Percentiles rank a stretch among this genome's conserved stretches.
Conservation (phyloP, 352 stramenopile species). For the Pythium aquatile region DNA sequence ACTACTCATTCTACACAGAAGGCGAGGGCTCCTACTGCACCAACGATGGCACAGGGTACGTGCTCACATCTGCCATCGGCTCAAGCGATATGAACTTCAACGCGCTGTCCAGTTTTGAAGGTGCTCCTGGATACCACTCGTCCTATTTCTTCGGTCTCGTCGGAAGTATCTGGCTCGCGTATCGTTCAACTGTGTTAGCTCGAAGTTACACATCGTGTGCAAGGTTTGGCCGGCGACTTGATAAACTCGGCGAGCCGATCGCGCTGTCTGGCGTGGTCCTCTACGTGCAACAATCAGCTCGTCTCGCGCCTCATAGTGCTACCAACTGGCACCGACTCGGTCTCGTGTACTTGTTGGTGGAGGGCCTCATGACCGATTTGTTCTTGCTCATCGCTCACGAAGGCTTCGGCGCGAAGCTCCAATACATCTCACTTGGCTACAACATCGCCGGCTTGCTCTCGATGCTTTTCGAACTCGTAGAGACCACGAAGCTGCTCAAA, state of each 20-base stretch:
- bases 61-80: neutral
- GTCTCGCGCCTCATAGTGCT: neutral
- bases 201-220: neutral
- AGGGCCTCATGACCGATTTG: neutral
- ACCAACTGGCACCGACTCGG: neutral
- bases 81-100: neutral
- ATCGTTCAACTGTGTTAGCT: neutral
- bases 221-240: neutral
- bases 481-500: neutral
- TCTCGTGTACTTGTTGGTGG: neutral
- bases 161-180: neutral
- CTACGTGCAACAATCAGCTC: neutral
- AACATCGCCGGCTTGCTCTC: neutral
- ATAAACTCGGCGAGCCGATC: neutral
- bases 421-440: neutral
- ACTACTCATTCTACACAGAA: neutral
- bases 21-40: neutral
- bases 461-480: neutral
- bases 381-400: neutral
- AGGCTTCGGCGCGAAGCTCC: neutral
- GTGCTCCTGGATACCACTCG: neutral
- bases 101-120: neutral
- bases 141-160: neutral
- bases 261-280: neutral
- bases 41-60: neutral